These are phyloP conservation scores for Apiospora malaysiana DNA, from an alignment of 2,329 filamentous ascomycete genomes.

Conservation along the genomic window DNA sequence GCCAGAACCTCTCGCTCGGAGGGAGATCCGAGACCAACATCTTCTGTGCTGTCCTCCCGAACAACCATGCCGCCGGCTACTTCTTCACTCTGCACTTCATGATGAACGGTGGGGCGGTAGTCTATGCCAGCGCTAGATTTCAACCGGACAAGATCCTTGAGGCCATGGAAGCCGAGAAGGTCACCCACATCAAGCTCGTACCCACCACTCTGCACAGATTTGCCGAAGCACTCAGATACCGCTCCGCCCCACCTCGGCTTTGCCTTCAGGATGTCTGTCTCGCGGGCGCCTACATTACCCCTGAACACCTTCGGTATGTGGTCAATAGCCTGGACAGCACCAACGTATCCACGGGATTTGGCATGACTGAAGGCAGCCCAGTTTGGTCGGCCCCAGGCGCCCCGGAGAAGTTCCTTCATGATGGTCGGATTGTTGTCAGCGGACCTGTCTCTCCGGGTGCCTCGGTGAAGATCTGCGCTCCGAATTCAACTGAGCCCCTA, in stretches of 20 bases:
- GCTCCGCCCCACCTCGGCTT: not conserved
- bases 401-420: not conserved
- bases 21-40: not conserved
- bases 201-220: slow-evolving; percentile 11
- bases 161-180: slow-evolving; percentile 1
- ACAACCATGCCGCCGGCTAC: slow-evolving; percentile 21
- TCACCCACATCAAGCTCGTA: slow-evolving; percentile 17
- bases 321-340: not conserved
- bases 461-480: not conserved
- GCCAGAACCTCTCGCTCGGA: slow-evolving; percentile 20
- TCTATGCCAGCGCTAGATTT: not conserved
- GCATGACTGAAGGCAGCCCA: slow-evolving; percentile 21
- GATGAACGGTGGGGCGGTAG: slow-evolving; percentile 16
- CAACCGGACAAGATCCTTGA: not conserved
- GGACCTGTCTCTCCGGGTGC: not conserved
- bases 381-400: not conserved
- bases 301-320: not conserved
- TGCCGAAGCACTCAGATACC: not conserved
- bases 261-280: not conserved
- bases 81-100: slow-evolving; percentile 22
- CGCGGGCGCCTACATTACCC: not conserved
- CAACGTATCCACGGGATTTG: slow-evolving; percentile 8
- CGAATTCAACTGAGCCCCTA: not conserved
- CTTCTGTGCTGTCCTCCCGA: slow-evolving; percentile 20
- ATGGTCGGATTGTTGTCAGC: not conserved